Evolutionary conservation across 2,329 filamentous ascomycete species (phyloP), one percentile per base, ranked within the genome.

Genomic region (Mycogone perniciosa): DNA sequence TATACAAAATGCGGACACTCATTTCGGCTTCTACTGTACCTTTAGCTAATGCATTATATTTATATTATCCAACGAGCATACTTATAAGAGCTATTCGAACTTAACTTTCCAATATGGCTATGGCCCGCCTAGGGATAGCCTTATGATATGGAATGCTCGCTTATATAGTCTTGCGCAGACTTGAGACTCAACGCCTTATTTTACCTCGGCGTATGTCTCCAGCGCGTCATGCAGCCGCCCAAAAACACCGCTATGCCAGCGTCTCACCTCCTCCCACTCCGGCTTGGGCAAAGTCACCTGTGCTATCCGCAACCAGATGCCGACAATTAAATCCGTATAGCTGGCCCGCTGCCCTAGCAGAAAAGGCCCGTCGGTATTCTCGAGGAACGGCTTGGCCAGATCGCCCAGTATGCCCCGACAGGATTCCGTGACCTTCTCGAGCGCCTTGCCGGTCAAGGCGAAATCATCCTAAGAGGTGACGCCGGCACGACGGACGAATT

Each of bases 271-370:
- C 53, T 73, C 58, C 76, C 76, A 81, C 51, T 81, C 77, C 3
- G 57, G 53, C 48, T 57, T 47, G 0, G 71, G 71, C 48, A 81
- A 58, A 29, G 65, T 68, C 10, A 38, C 60, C 4, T 57, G 53
- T 48, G 72, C 56, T 71, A 79, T 76, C 5, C 69, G 66, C 60
- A 82, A 50, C 79, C 80, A 83, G 0, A 65, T 76, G 1, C 78
- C 79, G 1, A 83, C 71, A 33, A 82, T 77, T 1, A 81, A 58
- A 57, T 83, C 80, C 1, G 76, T 78, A 66, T 82, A 81, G 41
- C 59, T 73, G 1, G 70, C 67, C 59, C 56, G 59, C 1, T 54
- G 44, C 0, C 77, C 78, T 2, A 78, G 64, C 1, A 82, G 27
- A 44, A 76, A 82, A 0, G 76, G 74, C 6, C 77, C 77, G 9